Conservation (phyloP, 1,284 basidiomycete genomes). For the Puccinia hordei region DNA sequence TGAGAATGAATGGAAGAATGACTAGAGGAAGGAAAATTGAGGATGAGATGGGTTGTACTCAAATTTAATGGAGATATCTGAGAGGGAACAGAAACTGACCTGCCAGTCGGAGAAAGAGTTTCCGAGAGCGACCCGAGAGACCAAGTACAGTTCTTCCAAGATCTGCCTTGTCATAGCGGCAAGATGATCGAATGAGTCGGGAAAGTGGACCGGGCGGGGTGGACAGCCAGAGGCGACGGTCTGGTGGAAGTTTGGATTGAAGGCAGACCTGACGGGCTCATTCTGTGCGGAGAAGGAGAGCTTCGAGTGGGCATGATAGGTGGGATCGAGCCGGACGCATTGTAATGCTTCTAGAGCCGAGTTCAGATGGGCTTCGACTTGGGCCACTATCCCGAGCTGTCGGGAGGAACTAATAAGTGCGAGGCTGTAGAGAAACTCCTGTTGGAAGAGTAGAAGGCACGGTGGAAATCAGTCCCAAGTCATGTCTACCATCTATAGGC, state of each 20-base stretch:
- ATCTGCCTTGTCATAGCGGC: neutral
- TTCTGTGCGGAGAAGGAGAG: conserved; percentile 18
- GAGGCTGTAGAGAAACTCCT: conserved; percentile 48
- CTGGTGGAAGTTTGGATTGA: conserved; percentile 27
- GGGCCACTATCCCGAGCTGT: neutral
- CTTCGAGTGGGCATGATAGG: neutral
- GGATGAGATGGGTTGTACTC: neutral
- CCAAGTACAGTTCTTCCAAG: conserved; percentile 14
- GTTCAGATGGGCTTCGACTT: conserved; percentile 20
- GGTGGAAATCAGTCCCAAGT: neutral
- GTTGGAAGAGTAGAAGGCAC: neutral
- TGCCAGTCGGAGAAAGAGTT: conserved; percentile 33
- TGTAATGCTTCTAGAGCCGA: conserved; percentile 20
- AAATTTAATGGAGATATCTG: neutral
- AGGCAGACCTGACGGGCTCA: conserved; percentile 11
- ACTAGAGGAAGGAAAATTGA: conserved; percentile 14
- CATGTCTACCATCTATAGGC: neutral
- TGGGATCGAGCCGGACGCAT: conserved; percentile 2
- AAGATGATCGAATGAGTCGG: conserved; percentile 14
- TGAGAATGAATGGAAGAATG: conserved; percentile 31
- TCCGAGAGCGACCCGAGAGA: neutral
- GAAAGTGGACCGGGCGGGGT: conserved; percentile 44
- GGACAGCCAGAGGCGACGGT: conserved; percentile 36
- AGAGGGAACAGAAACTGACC: conserved; percentile 18
- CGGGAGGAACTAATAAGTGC: conserved; percentile 31